Evolutionary conservation across 805 yeast species (phyloP), one percentile per base, ranked within the genome.

Genomic region (Kluyveromyces dobzhanskii): DNA sequence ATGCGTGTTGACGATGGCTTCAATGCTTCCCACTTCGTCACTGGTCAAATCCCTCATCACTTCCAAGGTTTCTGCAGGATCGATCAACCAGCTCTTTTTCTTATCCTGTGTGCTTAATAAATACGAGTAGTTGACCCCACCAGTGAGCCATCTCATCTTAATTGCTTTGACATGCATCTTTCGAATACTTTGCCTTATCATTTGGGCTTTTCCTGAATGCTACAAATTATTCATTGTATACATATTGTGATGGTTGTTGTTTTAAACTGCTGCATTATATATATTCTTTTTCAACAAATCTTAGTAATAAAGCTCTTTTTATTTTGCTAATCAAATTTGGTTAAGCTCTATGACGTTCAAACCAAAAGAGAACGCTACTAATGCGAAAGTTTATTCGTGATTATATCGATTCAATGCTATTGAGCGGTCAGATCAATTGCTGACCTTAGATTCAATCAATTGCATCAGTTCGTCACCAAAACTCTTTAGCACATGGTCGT

Each of bases 141-240:
- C 95, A 18, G 76, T 57, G 39, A 90, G 85, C 97, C 97, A 90
- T 61, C 96, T 76, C 95, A 88, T 88, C 39, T 90, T 88, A 49
- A 92, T 75, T 23, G 81, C 64, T 49, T 76, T 71, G 41, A 92
- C 73, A 50, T 85, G 92, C 98, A 92, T 92, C 34, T 61, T 72
- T 50, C 85, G 49, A 4, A 44, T 30, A 13, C 14, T 32, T 26
- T 40, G 43, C 28, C 47, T 48, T 21, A 41, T 36, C 41, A 44
- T 39, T 7, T 21, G 27, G 3, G n/a, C n/a, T 9, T 32, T 18
- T 27, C 30, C 30, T 14, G n/a, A 7, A 14, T 6, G 8, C 6
- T 21, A 9, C 6, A 6, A 21, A 6, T 21, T 21, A 21, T 6
- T 21, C 6, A 21, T 21, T 6, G 8, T 29, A 31, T 19, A 30